Conservation (phyloP, 768 basidiomycete genomes). For the Tulasnella calospora region DNA sequence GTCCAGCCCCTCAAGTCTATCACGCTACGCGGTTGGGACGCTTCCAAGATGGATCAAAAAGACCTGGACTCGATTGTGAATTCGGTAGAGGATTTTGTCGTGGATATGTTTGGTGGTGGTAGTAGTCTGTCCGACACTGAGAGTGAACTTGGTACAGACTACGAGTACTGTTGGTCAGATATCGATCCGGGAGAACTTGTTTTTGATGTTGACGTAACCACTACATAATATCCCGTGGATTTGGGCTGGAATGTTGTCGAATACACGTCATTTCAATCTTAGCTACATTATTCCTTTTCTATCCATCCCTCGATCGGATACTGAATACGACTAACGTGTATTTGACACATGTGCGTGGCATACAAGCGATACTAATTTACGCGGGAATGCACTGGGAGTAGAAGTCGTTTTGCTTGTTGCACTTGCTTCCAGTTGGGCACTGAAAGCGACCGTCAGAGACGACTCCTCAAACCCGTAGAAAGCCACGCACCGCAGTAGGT, state of each 20-base stretch:
- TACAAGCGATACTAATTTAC: background rate
- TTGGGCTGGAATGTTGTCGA: background rate
- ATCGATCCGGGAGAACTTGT: background rate
- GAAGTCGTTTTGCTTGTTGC: slow-evolving; percentile 20
- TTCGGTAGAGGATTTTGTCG: background rate
- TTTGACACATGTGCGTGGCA: background rate
- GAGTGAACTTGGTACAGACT: background rate
- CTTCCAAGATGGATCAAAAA: background rate
- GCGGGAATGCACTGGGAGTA: slow-evolving; percentile 26
- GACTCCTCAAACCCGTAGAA: too few relatives aligned
- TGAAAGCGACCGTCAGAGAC: background rate
- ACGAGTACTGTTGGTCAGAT: background rate
- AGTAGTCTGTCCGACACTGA: background rate
- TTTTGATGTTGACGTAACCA: background rate
- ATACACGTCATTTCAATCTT: too few relatives aligned
- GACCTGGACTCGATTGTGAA: background rate
- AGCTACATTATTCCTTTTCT: too few relatives aligned
- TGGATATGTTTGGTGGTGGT: background rate
- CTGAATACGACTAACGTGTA: background rate
- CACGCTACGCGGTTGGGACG: background rate
- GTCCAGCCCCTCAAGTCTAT: background rate
- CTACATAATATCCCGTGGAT: background rate
- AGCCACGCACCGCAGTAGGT: slow-evolving; percentile 15
- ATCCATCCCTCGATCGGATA: background rate
- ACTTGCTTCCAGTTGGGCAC: slow-evolving; percentile 17